Base-by-base conservation (phyloP, 768 basidiomycete genomes). In the Psilocybe azurescens region DNA sequence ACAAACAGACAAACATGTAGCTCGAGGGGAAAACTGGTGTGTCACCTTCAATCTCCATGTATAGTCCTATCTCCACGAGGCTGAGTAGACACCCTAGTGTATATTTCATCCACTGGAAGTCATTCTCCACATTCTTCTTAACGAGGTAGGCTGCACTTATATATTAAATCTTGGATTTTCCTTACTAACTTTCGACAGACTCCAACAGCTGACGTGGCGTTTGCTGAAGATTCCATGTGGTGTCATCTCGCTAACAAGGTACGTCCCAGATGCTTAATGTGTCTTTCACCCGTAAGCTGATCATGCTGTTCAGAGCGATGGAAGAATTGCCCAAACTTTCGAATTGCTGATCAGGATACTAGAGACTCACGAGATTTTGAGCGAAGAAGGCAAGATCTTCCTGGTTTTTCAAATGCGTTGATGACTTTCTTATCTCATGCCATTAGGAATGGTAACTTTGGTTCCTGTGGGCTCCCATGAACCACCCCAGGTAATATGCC, bases 171-270 rank as follows among this genome's bases (percentile, higher is more conserved):
- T 14, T 11, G 2, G 38, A 1, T 7, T 29, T 20, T 13, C 13
- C n/a, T 50, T 24, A 18, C 30, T 14, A 30, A 46, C 16, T 28
- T 33, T 36, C 1, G 16, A 14, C 13, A 64, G 58, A 41, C 28
- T 10, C 58, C 54, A 2, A 33, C 24, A 4, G 36, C 50, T 49
- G 24, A 46, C 49, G 36, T 64, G 11, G 58, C 49, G 3, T 13
- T 55, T 5, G 39, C 56, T 6, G 63, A 64, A 3, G 63, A 64
- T 29, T 51, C 49, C 1, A 30, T 56, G 13, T 61, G 60, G 60
- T 24, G 33, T 18, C 5, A 13, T 16, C 18, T 60, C 2, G 46
- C 46, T n/a, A 41, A 50, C 30, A 47, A 47, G 36, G 56, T 58
- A 18, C 18, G 20, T 28, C 14, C 9, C 14, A 13, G 9, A 8